A percentile compares a stretch with the other conserved stretches of the same genome.
Evolutionary conservation across 148 eudicot genomes (phyloP).

Genomic region (Rhododendron molle): DNA sequence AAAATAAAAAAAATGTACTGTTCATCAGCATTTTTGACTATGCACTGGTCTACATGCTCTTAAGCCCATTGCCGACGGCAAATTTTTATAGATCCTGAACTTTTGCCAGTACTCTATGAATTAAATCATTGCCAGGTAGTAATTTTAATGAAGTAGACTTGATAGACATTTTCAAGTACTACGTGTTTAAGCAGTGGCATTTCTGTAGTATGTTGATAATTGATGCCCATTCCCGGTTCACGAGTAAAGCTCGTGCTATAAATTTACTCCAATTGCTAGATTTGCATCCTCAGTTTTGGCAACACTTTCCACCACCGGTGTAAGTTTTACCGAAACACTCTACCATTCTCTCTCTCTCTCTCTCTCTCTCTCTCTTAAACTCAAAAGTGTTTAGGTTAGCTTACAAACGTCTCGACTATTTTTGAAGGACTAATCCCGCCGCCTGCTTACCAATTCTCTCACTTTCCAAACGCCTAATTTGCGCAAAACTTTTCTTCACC

Average conservation of each 20-base stretch:
- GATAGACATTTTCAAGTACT: background rate
- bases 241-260: background rate
- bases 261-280: constrained; percentile 2
- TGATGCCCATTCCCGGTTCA: background rate
- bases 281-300: constrained; percentile 5
- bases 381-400: fast-evolving
- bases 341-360: background rate
- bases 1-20: too few species aligned
- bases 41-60: too few species aligned
- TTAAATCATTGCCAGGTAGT: background rate
- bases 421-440: too few species aligned
- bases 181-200: constrained; percentile 1
- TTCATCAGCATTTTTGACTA: too few species aligned
- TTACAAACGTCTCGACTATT: too few species aligned
- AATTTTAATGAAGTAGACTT: background rate
- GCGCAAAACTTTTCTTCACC: background rate
- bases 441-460: background rate
- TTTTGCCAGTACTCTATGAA: background rate
- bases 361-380: too few species aligned
- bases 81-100: background rate
- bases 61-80: too few species aligned
- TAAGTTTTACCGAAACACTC: background rate
- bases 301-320: background rate
- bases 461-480: background rate
- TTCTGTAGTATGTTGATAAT: background rate